Conservation (phyloP, 2,329 filamentous ascomycete genomes). For the Fusarium sp. region DNA sequence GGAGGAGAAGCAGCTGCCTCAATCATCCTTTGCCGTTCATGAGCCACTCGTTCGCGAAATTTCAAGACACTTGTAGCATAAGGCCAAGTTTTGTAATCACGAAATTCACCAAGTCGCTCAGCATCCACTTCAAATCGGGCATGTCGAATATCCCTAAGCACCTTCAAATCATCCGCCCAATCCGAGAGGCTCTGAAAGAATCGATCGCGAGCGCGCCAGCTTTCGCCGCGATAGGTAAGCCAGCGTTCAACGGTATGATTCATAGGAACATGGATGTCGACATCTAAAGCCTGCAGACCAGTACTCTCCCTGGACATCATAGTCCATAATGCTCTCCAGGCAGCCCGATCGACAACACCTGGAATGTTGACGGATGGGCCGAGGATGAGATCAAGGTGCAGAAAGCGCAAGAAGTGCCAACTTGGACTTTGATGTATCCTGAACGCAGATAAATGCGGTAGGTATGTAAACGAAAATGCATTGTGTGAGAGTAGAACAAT, state of each 20-base stretch:
- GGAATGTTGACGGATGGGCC: neutral
- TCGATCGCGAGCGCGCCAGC: neutral
- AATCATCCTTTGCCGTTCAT: too few species aligned
- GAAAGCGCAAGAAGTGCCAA: neutral
- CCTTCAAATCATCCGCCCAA: neutral
- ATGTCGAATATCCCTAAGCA: rapidly evolving
- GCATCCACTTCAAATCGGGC: neutral
- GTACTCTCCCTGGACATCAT: neutral
- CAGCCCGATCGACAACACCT: neutral
- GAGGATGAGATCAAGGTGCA: neutral
- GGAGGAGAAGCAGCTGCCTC: too few species aligned
- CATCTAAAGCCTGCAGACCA: neutral
- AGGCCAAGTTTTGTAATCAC: neutral
- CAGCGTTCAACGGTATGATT: neutral
- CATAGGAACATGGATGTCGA: neutral
- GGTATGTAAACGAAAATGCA: neutral
- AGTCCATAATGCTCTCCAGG: neutral
- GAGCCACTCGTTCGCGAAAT: neutral
- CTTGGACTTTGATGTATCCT: neutral
- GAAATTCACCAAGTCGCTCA: neutral
- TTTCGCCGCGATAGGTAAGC: neutral
- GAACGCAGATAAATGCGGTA: neutral
- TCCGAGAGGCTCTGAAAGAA: neutral
- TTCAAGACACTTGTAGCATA: neutral
- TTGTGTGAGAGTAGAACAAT: rapidly evolving